Evolutionary conservation across 257 asterid genomes (phyloP).

Genomic region (Gardenia jasminoides): DNA sequence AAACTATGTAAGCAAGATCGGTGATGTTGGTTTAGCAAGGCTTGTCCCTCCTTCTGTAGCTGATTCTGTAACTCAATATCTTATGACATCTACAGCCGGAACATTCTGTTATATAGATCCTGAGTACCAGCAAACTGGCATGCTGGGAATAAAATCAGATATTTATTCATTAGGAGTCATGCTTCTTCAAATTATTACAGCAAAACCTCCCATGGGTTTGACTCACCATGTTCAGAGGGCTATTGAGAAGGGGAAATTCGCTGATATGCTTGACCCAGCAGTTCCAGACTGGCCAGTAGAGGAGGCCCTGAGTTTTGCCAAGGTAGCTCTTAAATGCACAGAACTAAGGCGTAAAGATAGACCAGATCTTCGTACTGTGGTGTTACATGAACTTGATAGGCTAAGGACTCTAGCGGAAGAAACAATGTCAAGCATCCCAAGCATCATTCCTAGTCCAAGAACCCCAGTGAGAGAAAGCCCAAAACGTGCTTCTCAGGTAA

Average conservation of each 20-base stretch:
- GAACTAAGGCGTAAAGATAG: conserved; percentile 82
- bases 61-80: conserved; percentile 81
- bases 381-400: conserved; percentile 74
- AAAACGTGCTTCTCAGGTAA: conserved; percentile 41
- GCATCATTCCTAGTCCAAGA: conserved; percentile 25
- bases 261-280: conserved; percentile 73
- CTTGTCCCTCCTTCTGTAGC: conserved; percentile 93
- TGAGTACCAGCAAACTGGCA: conserved; percentile 91
- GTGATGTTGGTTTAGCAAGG: conserved; percentile 91
- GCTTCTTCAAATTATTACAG: conserved; percentile 80
- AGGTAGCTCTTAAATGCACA: conserved; percentile 68
- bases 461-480: conserved; percentile 19
- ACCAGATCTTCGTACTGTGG: conserved; percentile 62
- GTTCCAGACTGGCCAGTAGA: conserved; percentile 79
- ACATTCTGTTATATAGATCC: conserved; percentile 96
- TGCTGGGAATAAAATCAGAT: conserved; percentile 83
- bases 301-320: conserved; percentile 64
- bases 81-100: conserved; percentile 94
- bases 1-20: conserved; percentile 82
- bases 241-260: conserved; percentile 70
- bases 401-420: conserved; percentile 66
- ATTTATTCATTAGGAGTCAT: conserved; percentile 79
- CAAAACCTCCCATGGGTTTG: conserved; percentile 87
- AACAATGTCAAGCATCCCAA: conserved; percentile 39
- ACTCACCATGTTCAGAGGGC: conserved; percentile 80